Evolutionary conservation across 371 early-diverging fungal genomes (phyloP).

Genomic region (Vittaforma corneae): DNA sequence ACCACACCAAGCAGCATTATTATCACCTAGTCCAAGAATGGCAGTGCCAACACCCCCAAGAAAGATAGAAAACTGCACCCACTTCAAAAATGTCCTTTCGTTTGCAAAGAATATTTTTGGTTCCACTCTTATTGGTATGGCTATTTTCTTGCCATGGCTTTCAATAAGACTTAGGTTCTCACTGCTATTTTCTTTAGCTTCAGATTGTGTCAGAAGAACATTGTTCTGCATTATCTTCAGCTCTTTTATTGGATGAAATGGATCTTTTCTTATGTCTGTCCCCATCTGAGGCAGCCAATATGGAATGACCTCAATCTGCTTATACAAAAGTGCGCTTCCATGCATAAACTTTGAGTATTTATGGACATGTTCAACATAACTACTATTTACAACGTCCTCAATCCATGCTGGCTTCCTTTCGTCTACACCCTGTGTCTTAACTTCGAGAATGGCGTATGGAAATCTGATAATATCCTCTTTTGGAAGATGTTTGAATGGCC

Average conservation of each 20-base stretch:
- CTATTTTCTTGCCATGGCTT: constrained; percentile 43
- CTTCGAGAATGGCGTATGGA: constrained; percentile 91
- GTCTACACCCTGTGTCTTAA: constrained; percentile 78
- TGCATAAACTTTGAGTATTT: constrained; percentile 96
- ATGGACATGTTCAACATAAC: constrained; percentile 83
- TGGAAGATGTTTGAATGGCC: constrained; percentile 72
- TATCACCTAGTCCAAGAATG: constrained; percentile 59
- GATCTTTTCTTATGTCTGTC: constrained; percentile 47
- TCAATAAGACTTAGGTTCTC: constrained; percentile 21
- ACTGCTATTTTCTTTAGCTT: constrained; percentile 18
- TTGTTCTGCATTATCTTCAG: constrained; percentile 25
- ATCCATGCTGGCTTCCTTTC: constrained; percentile 85
- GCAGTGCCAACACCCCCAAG: constrained; percentile 59
- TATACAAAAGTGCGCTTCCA: constrained; percentile 79
- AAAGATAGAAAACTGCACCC: constrained; percentile 66
- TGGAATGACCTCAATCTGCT: constrained; percentile 76
- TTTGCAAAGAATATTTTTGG: constrained; percentile 98
- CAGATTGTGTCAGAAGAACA: constrained; percentile 62
- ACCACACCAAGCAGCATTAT: constrained; percentile 45
- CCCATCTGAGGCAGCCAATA: constrained; percentile 92
- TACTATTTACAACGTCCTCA: constrained; percentile 70
- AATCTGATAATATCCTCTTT: constrained; percentile 71
- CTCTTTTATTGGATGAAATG: constrained; percentile 1
- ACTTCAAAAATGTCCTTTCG: constrained; percentile 88
- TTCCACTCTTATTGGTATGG: constrained; percentile 67